phyloP scores from a whole-genome alignment of 768 basidiomycete genomes.

The Boletus coccyginus region DNA sequence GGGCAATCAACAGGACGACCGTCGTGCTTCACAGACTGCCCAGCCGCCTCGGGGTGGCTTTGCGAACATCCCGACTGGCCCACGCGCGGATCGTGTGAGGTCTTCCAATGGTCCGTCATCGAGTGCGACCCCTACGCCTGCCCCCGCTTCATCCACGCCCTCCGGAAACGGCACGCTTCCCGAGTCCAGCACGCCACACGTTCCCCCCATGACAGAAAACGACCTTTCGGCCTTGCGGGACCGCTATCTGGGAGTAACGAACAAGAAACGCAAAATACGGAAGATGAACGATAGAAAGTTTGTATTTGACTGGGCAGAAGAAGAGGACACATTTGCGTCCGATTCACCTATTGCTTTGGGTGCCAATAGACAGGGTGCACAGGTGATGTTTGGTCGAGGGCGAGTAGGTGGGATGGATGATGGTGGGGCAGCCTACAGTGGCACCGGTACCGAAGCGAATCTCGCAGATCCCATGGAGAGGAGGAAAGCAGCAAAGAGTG shows the following conservation, averaged over 20 bases:
- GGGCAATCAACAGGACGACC: conserved; percentile 38
- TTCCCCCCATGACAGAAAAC: conserved; percentile 71
- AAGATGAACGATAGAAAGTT: conserved; percentile 97
- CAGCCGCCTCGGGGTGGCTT: conserved; percentile 44
- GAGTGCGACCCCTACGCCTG: conserved; percentile 45
- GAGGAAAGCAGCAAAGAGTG: conserved; percentile 73
- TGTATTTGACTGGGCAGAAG: conserved; percentile 98
- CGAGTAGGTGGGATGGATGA: conserved; percentile 87
- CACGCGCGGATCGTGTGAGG: conserved; percentile 71
- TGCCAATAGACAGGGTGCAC: conserved; percentile 73
- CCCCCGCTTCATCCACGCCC: conserved; percentile 48
- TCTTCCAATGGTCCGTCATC: conserved; percentile 30
- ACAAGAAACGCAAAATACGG: conserved; percentile 90
- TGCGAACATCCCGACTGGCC: conserved; percentile 79
- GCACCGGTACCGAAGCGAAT: conserved; percentile 44
- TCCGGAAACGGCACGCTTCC: conserved; percentile 28
- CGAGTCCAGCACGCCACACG: conserved; percentile 40
- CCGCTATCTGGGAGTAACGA: conserved; percentile 91
- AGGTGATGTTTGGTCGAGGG: conserved; percentile 86
- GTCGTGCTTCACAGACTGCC: conserved; percentile 31
- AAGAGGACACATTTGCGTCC: conserved; percentile 87
- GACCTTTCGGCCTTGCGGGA: conserved; percentile 85
- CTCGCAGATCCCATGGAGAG: conserved; percentile 83
- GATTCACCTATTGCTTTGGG: conserved; percentile 74
- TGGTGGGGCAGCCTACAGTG: conserved; percentile 42